These are phyloP conservation scores for Noccaea bulbosa DNA, from an alignment of 345 rosid genomes.

Conservation along the genomic window DNA sequence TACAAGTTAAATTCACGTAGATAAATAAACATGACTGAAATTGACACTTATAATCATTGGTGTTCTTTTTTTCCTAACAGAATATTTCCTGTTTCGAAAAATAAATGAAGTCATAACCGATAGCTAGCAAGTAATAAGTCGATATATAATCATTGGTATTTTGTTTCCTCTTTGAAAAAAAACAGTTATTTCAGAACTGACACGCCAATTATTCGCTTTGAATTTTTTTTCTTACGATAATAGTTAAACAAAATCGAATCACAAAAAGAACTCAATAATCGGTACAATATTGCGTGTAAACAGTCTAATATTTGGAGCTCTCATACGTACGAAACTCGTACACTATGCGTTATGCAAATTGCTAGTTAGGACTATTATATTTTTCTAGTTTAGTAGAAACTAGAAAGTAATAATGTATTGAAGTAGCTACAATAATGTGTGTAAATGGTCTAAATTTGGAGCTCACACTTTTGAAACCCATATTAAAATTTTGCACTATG, in stretches of 20 bases:
- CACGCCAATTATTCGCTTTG: neutral
- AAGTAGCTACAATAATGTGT: no score
- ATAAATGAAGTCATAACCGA: neutral
- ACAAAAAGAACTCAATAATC: neutral
- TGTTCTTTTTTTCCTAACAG: neutral
- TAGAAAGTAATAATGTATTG: no score
- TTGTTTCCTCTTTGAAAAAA: neutral
- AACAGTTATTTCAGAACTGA: neutral
- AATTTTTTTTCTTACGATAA: no score
- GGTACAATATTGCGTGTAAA: neutral
- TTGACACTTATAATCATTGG: neutral
- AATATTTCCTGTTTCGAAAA: neutral
- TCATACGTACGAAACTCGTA: no score
- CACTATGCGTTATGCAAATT: no score
- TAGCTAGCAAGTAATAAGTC: neutral
- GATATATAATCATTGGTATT: neutral
- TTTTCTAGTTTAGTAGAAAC: no score
- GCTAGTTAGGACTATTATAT: no score
- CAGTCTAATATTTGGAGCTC: neutral
- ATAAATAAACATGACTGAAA: neutral
- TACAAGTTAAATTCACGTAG: constrained; percentile 5
- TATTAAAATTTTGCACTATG: no score
- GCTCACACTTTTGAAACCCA: no score
- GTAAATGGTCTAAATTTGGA: no score
- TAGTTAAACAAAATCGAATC: neutral